phyloP scores from a whole-genome alignment of 108 stramenopile genomes.

The Cyclotella sp. region DNA sequence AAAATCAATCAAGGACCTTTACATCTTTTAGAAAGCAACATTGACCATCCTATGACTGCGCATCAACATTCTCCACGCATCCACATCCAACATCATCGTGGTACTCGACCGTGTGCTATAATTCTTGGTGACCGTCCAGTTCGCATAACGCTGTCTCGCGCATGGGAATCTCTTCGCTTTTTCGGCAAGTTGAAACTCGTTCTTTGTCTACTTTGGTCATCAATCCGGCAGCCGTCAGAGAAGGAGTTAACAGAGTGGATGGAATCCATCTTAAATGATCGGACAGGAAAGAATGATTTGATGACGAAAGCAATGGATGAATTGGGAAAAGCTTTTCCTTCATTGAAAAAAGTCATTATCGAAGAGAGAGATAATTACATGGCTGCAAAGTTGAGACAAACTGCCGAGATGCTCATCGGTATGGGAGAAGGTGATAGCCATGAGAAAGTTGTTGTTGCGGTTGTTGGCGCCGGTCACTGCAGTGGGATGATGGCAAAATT shows the following conservation, averaged over 20 bases:
- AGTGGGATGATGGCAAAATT: conserved; percentile 63
- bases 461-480: conserved; percentile 90
- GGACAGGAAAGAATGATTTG: conserved; percentile 67
- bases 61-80: not conserved
- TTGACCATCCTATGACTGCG: not conserved
- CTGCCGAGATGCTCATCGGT: conserved; percentile 39
- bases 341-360: conserved; percentile 73
- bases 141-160: conserved; percentile 67
- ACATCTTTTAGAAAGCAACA: not conserved
- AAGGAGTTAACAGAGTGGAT: conserved; percentile 86
- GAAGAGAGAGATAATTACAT: conserved; percentile 86
- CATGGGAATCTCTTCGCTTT: conserved; percentile 77
- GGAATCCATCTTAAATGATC: conserved; percentile 67
- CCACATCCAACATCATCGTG: conserved; percentile 23
- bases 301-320: conserved; percentile 82
- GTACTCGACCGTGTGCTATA: conserved; percentile 47
- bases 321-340: conserved; percentile 71
- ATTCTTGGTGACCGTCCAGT: conserved; percentile 87
- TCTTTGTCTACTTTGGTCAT: conserved; percentile 68
- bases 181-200: conserved; percentile 78
- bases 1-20: not conserved
- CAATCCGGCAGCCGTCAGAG: conserved; percentile 68
- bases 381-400: conserved; percentile 80
- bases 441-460: conserved; percentile 64
- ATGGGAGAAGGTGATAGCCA: conserved; percentile 11